A percentile compares a stretch with the other conserved stretches of the same genome.
phyloP scores from a whole-genome alignment of 1,284 basidiomycete genomes.

The Leccinum griseonigrum region DNA sequence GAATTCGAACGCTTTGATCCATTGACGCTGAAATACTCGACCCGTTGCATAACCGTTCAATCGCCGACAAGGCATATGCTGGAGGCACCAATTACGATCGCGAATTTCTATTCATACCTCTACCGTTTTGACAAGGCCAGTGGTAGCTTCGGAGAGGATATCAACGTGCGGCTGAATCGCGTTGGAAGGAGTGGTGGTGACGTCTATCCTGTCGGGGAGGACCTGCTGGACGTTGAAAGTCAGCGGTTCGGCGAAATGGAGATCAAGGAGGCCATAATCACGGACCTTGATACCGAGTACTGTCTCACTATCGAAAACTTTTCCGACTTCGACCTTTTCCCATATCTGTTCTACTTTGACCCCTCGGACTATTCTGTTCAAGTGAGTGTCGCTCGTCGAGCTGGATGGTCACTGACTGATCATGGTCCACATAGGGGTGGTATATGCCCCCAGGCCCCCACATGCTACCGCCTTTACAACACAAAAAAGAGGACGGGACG shows the following conservation, averaged over 20 bases:
- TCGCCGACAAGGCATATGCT: background rate
- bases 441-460: background rate
- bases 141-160: background rate
- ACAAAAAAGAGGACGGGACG: background rate
- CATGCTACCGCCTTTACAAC: background rate
- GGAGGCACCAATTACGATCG: background rate
- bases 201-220: background rate
- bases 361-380: conserved; percentile 1
- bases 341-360: conserved; percentile 2
- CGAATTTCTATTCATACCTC: background rate
- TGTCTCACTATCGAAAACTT: background rate
- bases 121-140: background rate
- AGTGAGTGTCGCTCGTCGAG: background rate
- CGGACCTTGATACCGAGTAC: background rate
- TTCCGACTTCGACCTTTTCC: conserved; percentile 1
- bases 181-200: background rate
- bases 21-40: background rate
- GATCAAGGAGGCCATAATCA: conserved; percentile 2
- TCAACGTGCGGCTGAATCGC: background rate
- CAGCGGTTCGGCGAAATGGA: background rate
- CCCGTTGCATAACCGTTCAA: background rate
- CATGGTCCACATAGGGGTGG: background rate
- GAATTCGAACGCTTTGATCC: conserved; percentile 1
- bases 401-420: background rate
- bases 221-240: background rate